A percentile compares a stretch with the other conserved stretches of the same genome.
Evolutionary conservation across 2,329 filamentous ascomycete genomes (phyloP).

Genomic region (Monosporascus sp.): DNA sequence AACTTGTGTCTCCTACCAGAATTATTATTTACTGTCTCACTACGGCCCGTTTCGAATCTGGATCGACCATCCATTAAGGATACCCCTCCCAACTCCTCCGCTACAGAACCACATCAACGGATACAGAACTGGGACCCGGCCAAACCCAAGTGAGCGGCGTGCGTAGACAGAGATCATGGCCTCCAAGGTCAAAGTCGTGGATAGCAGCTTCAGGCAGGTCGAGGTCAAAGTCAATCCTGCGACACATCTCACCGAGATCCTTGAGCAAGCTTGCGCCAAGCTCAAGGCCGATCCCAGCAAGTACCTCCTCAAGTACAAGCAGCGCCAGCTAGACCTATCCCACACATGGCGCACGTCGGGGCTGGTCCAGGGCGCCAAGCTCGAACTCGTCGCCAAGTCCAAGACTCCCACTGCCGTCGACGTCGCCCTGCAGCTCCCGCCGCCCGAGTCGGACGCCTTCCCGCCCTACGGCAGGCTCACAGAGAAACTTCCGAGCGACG

Average conservation of each 20-base stretch:
- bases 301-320: slow-evolving; percentile 81
- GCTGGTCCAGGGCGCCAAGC: slow-evolving; percentile 77
- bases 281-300: slow-evolving; percentile 67
- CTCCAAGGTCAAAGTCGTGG: slow-evolving; percentile 82
- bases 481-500: slow-evolving; percentile 83
- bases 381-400: slow-evolving; percentile 84
- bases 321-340: slow-evolving; percentile 81
- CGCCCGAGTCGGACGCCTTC: slow-evolving; percentile 58
- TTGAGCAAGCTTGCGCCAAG: slow-evolving; percentile 83
- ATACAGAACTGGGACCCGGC: neutral
- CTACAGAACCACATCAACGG: neutral
- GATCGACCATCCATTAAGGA: neutral
- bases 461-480: slow-evolving; percentile 63
- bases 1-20: neutral
- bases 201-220: slow-evolving; percentile 69
- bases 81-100: neutral
- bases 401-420: slow-evolving; percentile 81
- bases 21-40: neutral
- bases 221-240: slow-evolving; percentile 78
- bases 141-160: no score
- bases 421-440: slow-evolving; percentile 80
- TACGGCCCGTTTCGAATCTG: neutral
- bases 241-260: slow-evolving; percentile 77
- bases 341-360: slow-evolving; percentile 78
- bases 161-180: slow-evolving; percentile 52